Conservation (phyloP, 1,284 basidiomycete genomes). For the Lentinula novae-zelandiae region DNA sequence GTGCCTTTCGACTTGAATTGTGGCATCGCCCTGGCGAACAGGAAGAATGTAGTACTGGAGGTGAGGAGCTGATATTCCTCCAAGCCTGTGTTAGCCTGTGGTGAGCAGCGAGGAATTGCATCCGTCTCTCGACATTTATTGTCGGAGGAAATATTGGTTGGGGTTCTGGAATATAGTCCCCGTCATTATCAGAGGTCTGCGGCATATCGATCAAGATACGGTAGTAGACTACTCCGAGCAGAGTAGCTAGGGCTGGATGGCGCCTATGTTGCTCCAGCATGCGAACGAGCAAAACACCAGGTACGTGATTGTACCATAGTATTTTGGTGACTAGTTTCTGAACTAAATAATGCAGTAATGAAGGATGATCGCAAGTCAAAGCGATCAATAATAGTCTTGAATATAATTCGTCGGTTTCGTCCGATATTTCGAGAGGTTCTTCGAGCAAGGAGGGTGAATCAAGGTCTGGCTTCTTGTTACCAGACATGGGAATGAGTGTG, state of each 20-base stretch:
- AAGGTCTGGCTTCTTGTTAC: conserved; percentile 1
- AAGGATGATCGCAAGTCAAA: conserved; percentile 25
- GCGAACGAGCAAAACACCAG: conserved; percentile 27
- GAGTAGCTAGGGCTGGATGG: conserved; percentile 11
- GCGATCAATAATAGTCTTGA: conserved; percentile 33
- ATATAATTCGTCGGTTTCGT: conserved; percentile 20
- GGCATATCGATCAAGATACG: conserved; percentile 32
- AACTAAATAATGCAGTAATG: conserved; percentile 29
- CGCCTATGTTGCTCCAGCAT: conserved; percentile 25
- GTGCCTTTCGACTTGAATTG: neutral
- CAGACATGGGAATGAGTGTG: conserved; percentile 9
- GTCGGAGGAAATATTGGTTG: conserved; percentile 26
- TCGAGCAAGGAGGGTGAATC: conserved; percentile 1
- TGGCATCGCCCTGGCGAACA: conserved; percentile 9
- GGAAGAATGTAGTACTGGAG: conserved; percentile 25
- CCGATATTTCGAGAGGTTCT: neutral
- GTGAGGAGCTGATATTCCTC: conserved; percentile 28
- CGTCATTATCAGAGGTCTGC: neutral
- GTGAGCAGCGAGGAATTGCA: conserved; percentile 34
- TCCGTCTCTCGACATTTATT: conserved; percentile 27
- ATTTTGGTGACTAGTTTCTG: conserved; percentile 34
- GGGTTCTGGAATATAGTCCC: conserved; percentile 18
- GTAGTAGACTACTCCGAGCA: conserved; percentile 37
- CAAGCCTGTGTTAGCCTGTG: conserved; percentile 32
- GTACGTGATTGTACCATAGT: conserved; percentile 32